These are phyloP conservation scores for Acanthamoeba lenticulata DNA, from an alignment of 208 protist species.

Conservation along the genomic window DNA sequence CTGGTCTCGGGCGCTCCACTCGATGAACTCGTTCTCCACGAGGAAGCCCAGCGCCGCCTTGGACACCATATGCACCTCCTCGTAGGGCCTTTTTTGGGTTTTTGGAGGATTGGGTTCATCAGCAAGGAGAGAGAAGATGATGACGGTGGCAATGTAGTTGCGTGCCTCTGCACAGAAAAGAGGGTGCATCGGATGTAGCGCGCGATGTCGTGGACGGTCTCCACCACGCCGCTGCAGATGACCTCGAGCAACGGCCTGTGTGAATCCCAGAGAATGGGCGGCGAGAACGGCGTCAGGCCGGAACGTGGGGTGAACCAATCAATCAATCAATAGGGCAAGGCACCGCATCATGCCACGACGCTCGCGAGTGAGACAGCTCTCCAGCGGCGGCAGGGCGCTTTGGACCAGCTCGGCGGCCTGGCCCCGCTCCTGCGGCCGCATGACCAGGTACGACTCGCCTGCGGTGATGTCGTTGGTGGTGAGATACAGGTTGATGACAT, in stretches of 20 bases:
- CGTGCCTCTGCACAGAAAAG: conserved; percentile 71
- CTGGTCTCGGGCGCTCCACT: conserved; percentile 27
- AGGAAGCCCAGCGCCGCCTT: conserved; percentile 73
- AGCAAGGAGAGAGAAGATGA: conserved; percentile 5
- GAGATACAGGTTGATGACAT: neutral
- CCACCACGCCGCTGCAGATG: conserved; percentile 87
- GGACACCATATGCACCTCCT: conserved; percentile 71
- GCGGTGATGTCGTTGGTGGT: neutral
- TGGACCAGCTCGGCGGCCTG: conserved; percentile 30
- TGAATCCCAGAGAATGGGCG: neutral
- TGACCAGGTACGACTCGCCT: conserved; percentile 64
- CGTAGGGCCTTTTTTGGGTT: conserved; percentile 52
- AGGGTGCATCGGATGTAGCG: conserved; percentile 83
- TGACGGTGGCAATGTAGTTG: too few relatives aligned
- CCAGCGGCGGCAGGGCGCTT: conserved; percentile 25
- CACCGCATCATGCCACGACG: conserved; percentile 72
- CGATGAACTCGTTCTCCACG: conserved; percentile 73
- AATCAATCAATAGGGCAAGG: neutral
- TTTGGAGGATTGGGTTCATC: neutral
- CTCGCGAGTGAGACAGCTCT: conserved; percentile 71
- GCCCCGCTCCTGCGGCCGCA: neutral
- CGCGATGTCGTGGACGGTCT: conserved; percentile 75
- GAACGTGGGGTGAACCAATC: neutral
- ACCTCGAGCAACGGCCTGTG: conserved; percentile 87
- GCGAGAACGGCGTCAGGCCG: neutral